A percentile compares a stretch with the other conserved stretches of the same genome.
phyloP scores from a whole-genome alignment of 2,329 filamentous ascomycete species.

The Nothophaeocryptopus gaeumannii region DNA sequence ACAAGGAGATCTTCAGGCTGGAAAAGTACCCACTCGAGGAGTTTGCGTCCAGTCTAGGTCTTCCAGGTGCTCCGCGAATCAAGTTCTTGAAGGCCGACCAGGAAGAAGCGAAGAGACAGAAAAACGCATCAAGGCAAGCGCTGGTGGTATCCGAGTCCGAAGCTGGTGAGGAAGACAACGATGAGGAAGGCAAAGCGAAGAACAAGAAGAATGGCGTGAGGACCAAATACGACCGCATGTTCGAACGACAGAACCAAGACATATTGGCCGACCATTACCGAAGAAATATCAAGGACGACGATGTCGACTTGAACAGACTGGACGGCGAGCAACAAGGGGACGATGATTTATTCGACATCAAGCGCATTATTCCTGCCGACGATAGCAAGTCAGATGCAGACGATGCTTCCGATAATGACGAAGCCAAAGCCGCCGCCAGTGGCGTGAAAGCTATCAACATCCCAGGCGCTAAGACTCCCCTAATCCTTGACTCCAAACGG shows the following conservation, averaged over 20 bases:
- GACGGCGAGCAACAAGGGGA: slow-evolving; percentile 43
- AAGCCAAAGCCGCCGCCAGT: slow-evolving; percentile 47
- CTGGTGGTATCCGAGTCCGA: slow-evolving; percentile 61
- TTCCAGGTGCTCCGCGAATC: slow-evolving; percentile 88
- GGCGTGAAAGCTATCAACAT: slow-evolving; percentile 62
- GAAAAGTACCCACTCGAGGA: slow-evolving; percentile 80
- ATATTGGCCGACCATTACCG: slow-evolving; percentile 91
- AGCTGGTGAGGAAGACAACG: slow-evolving; percentile 52
- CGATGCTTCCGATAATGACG: slow-evolving; percentile 38
- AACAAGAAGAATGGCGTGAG: slow-evolving; percentile 66
- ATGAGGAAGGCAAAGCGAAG: slow-evolving; percentile 45
- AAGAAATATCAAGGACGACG: slow-evolving; percentile 69
- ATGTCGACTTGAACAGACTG: slow-evolving; percentile 35
- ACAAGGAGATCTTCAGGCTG: slow-evolving; percentile 87
- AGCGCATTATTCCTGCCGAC: slow-evolving; percentile 75
- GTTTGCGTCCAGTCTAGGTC: slow-evolving; percentile 78
- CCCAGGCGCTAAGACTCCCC: slow-evolving; percentile 63
- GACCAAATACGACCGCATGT: slow-evolving; percentile 98
- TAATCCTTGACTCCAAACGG: slow-evolving; percentile 90
- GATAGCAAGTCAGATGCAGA: slow-evolving; percentile 48
- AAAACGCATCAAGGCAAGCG: slow-evolving; percentile 72
- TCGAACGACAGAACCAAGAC: slow-evolving; percentile 93
- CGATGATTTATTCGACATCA: slow-evolving; percentile 83
- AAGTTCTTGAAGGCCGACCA: slow-evolving; percentile 89
- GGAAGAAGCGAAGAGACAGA: slow-evolving; percentile 78